These are phyloP conservation scores for Hymenoscyphus linearis DNA, from an alignment of 2,329 filamentous ascomycete species.

Conservation along the genomic window DNA sequence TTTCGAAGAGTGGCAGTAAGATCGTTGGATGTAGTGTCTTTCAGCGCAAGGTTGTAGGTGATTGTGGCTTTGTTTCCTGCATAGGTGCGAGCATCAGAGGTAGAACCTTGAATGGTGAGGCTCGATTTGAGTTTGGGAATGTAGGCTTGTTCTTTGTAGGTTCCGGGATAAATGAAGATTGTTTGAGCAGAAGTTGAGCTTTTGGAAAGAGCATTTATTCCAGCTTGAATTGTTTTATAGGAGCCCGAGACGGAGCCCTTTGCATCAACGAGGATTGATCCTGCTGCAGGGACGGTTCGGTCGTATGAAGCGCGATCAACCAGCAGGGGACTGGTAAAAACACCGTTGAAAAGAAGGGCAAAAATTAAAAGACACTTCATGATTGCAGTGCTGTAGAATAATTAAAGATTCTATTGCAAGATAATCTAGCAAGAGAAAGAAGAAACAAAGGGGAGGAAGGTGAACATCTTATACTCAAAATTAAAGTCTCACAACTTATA, in stretches of 20 bases:
- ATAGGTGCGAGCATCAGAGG: constrained; percentile 41
- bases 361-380: background rate
- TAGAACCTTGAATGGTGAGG: constrained; percentile 52
- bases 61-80: constrained; percentile 44
- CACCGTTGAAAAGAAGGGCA: background rate
- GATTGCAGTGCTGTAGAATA: background rate
- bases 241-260: constrained; percentile 32
- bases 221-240: constrained; percentile 19
- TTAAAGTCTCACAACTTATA: background rate
- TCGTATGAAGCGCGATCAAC: constrained; percentile 7
- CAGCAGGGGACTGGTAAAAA: background rate
- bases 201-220: constrained; percentile 36
- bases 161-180: constrained; percentile 52
- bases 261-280: constrained; percentile 40
- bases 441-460: background rate
- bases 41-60: constrained; percentile 36
- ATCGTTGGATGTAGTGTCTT: constrained; percentile 38
- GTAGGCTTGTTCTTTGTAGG: constrained; percentile 53
- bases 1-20: constrained; percentile 31
- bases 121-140: constrained; percentile 41
- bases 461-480: background rate
- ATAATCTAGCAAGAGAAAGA: background rate
- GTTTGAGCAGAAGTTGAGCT: constrained; percentile 40
- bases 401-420: too few species aligned
- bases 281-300: constrained; percentile 38